Conservation (phyloP, 163 green algal species). For the Chloromonas sp. region DNA sequence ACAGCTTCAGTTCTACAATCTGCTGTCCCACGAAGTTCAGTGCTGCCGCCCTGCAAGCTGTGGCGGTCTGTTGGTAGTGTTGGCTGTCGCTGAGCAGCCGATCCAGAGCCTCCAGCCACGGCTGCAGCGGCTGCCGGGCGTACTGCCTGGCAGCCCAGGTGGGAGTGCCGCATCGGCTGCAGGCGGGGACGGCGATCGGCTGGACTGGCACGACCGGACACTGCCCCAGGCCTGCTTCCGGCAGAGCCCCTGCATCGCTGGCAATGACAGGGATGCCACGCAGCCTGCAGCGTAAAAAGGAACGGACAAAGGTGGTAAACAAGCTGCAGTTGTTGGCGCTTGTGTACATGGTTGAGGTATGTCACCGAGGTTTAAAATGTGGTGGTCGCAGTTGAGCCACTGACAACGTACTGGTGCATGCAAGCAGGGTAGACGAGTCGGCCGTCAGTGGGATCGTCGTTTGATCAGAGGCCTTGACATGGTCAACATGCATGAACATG, state of each 20-base stretch:
- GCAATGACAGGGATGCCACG: constrained; percentile 16
- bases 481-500: too few species aligned
- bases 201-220: constrained; percentile 5
- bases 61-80: neutral
- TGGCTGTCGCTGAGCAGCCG: constrained; percentile 2
- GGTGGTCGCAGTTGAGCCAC: too few species aligned
- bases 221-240: constrained; percentile 16
- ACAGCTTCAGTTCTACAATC: neutral
- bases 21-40: constrained; percentile 1
- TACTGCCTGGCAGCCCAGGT: constrained; percentile 8
- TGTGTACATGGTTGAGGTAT: too few species aligned
- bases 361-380: too few species aligned
- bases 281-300: neutral
- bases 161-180: neutral
- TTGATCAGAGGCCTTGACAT: too few species aligned
- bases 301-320: too few species aligned
- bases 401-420: too few species aligned
- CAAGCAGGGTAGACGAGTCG: too few species aligned
- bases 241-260: constrained; percentile 12
- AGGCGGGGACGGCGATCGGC: constrained; percentile 3
- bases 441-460: too few species aligned
- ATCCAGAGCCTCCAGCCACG: constrained; percentile 12
- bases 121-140: neutral
- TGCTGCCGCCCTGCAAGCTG: neutral
- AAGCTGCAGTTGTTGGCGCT: too few species aligned